A percentile compares a stretch with the other conserved stretches of the same genome.
phyloP scores from a whole-genome alignment of 2,329 filamentous ascomycete species.

The Arthrobotrys megalospora region DNA sequence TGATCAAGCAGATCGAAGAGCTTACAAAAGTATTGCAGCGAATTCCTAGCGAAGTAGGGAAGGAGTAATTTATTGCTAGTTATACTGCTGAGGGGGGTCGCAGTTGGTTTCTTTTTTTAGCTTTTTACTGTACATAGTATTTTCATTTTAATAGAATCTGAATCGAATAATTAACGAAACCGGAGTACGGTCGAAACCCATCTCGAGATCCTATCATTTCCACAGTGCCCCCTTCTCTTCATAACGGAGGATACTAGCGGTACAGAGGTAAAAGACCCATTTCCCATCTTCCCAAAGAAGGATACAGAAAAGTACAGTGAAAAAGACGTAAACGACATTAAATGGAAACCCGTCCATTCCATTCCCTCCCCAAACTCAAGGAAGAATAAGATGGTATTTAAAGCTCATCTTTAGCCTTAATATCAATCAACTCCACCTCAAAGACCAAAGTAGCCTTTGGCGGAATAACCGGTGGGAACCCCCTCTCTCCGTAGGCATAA shows the following conservation, averaged over 20 bases:
- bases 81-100: too few species aligned
- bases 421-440: conserved; percentile 89
- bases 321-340: background rate
- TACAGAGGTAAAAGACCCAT: background rate
- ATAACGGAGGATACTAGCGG: background rate
- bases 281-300: background rate
- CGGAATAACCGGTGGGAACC: conserved; percentile 37
- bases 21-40: conserved; percentile 64
- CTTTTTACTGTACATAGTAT: conserved; percentile 5
- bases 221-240: background rate
- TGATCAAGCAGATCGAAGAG: conserved; percentile 76
- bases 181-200: background rate
- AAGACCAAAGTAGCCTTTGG: conserved; percentile 75
- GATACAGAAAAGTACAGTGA: background rate
- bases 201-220: background rate
- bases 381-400: background rate
- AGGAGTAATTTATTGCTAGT: background rate
- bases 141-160: background rate
- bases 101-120: background rate
- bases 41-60: background rate
- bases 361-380: background rate
- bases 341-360: conserved; percentile 6
- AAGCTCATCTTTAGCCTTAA: conserved; percentile 69
- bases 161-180: background rate
- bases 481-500: conserved; percentile 47